These are phyloP conservation scores for Paecilomyces dactylethromorphus DNA, from an alignment of 2,329 filamentous ascomycete species.

Conservation along the genomic window DNA sequence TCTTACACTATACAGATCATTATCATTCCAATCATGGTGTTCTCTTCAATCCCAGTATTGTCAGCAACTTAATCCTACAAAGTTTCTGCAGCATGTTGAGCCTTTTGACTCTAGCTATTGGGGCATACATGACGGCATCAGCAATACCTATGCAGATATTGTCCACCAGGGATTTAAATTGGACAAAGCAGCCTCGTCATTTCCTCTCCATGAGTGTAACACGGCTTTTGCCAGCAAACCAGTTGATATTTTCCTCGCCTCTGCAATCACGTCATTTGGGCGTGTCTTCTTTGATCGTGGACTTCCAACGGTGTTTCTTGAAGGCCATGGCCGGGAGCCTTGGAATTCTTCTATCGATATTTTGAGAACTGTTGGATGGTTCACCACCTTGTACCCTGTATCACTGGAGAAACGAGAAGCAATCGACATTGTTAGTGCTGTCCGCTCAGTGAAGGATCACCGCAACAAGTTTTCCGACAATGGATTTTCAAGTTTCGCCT, in stretches of 20 bases:
- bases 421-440: background rate
- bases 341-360: constrained; percentile 45
- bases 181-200: background rate
- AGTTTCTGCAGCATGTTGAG: background rate
- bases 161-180: background rate
- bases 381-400: background rate
- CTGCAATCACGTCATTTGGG: constrained; percentile 50
- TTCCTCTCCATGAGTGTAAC: constrained; percentile 8
- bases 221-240: constrained; percentile 6
- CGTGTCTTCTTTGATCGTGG: constrained; percentile 49
- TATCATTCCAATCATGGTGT: background rate
- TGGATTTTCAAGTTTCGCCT: background rate
- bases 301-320: constrained; percentile 44
- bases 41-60: background rate
- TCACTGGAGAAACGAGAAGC: background rate
- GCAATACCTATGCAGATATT: background rate
- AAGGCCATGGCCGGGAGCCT: constrained; percentile 31
- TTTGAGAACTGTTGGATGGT: constrained; percentile 23
- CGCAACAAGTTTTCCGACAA: background rate
- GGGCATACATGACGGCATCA: background rate
- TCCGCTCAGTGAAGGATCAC: background rate
- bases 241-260: constrained; percentile 32
- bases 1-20: no score
- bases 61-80: background rate
- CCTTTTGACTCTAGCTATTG: background rate